These are phyloP conservation scores for Colletotrichum destructivum DNA, from an alignment of 2,329 filamentous ascomycete genomes.

Conservation along the genomic window DNA sequence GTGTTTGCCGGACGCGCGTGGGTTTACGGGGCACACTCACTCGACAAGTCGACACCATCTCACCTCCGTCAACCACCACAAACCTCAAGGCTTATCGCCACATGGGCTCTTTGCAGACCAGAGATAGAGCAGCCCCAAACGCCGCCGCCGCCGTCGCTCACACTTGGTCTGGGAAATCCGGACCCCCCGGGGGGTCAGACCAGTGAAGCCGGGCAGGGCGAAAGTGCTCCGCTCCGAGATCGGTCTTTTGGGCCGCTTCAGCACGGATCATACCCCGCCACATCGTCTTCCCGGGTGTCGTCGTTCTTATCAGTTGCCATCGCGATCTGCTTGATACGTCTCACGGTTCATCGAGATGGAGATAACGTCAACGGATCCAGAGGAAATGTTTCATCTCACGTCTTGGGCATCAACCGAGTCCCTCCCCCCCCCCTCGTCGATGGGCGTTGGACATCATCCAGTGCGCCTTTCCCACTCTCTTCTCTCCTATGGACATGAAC, in stretches of 20 bases:
- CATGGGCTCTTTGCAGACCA: constrained; percentile 16
- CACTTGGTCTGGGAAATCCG: not conserved
- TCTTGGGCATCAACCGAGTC: constrained; percentile 2
- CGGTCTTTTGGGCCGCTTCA: not conserved
- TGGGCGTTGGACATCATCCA: not conserved
- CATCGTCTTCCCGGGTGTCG: not conserved
- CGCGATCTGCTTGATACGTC: not conserved
- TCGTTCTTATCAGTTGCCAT: constrained; percentile 8
- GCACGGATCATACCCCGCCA: not conserved
- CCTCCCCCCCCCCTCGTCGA: too few species aligned
- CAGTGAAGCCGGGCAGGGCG: constrained; percentile 8
- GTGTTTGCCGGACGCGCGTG: constrained; percentile 25
- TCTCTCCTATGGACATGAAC: not conserved
- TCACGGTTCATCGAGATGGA: not conserved
- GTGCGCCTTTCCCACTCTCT: not conserved
- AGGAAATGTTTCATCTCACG: not conserved
- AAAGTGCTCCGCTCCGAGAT: constrained; percentile 3
- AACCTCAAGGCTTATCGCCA: constrained; percentile 17
- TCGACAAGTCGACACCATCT: too few species aligned
- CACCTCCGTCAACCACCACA: constrained; percentile 11
- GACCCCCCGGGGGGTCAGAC: constrained; percentile 10
- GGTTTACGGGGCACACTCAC: not conserved
- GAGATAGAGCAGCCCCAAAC: constrained; percentile 6
- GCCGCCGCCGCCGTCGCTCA: not conserved
- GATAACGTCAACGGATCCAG: constrained; percentile 3